phyloP scores from a whole-genome alignment of 2,329 filamentous ascomycete species.

The Pleomassaria siparia region DNA sequence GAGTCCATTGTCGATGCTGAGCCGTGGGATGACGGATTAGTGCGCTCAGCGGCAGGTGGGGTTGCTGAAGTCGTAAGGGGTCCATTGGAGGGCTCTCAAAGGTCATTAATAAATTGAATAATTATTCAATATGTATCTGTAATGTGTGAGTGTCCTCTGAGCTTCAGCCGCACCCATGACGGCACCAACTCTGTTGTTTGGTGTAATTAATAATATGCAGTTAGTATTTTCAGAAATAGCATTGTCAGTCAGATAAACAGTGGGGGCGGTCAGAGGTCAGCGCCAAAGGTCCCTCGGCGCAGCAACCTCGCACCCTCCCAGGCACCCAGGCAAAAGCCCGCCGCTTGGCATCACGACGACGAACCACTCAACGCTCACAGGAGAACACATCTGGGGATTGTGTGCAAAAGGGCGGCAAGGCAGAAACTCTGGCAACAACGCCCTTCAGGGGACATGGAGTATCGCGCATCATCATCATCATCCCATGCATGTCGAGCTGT shows the following conservation, averaged over 20 bases:
- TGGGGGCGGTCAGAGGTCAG: constrained; percentile 34
- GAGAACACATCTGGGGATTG: constrained; percentile 14
- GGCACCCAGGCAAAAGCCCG: constrained; percentile 26
- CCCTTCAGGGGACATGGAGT: too few species aligned
- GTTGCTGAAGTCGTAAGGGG: constrained; percentile 17
- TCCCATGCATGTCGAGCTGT: not conserved
- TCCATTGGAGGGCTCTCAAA: constrained; percentile 32
- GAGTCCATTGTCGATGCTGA: constrained; percentile 37
- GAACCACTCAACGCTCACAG: constrained; percentile 26
- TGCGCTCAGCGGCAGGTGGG: constrained; percentile 18
- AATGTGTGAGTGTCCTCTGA: constrained; percentile 2
- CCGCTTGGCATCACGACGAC: constrained; percentile 18
- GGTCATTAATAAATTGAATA: constrained; percentile 27
- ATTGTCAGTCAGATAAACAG: constrained; percentile 31
- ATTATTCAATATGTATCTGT: too few species aligned
- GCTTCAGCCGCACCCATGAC: constrained; percentile 37
- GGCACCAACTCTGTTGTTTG: constrained; percentile 22
- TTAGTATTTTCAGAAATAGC: constrained; percentile 28
- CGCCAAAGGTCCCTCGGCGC: constrained; percentile 27
- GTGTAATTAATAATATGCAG: too few species aligned
- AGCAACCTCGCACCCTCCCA: too few species aligned
- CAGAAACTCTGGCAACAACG: constrained; percentile 19
- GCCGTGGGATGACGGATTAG: constrained; percentile 9
- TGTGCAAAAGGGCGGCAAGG: constrained; percentile 26
- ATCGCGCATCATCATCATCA: constrained; percentile 19